Evolutionary conservation across 306 rosid species (phyloP), one percentile per base, ranked within the genome.

Genomic region (Vicia villosa): DNA sequence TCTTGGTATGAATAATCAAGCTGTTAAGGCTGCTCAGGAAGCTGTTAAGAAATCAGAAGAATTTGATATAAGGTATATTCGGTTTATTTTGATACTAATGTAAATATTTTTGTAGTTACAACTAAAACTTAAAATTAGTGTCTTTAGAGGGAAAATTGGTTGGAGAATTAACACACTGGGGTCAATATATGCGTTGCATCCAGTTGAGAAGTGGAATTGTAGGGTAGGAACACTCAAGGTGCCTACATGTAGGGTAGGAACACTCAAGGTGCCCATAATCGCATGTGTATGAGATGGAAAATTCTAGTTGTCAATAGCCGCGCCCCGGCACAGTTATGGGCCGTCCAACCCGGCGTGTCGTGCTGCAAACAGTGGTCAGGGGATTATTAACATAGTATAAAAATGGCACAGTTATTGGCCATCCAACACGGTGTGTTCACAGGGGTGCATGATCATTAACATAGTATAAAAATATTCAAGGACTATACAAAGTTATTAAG

Each of bases 1-100:
- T 86, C 96, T 94, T 75, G 92, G 95, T 63, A 91, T 94, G 99
- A 94, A 66, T 76, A 89, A 94, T 80, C 97, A 94, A 86, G 90
- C 95, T 3, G 92, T 88, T 51, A 94, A 94, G 83, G 99, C 97
- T 84, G 99, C 99, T 78, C 92, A 88, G 82, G 98, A 94, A 84
- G 91, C 98, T 65, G 96, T 94, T 75, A 78, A 85, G 77, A 90
- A 86, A 73, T 85, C 97, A 2, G 98, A 93, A 84, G 98, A 90
- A 76, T 90, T 93, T 70, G 97, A 93, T 80, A 93, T 93, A 68
- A 88, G 96, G 98, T 90, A 73, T 51, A n/a, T 56, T 63, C 19
- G 16, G 10, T 51, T 10, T 47, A 52, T 49, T 36, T 54, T 10
- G 8, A 6, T 66, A n/a, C 45, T 16, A 17, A 46, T 65, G 28